phyloP scores from a whole-genome alignment of 2,329 filamentous ascomycete species.

The Arthrobotrys megalospora region DNA sequence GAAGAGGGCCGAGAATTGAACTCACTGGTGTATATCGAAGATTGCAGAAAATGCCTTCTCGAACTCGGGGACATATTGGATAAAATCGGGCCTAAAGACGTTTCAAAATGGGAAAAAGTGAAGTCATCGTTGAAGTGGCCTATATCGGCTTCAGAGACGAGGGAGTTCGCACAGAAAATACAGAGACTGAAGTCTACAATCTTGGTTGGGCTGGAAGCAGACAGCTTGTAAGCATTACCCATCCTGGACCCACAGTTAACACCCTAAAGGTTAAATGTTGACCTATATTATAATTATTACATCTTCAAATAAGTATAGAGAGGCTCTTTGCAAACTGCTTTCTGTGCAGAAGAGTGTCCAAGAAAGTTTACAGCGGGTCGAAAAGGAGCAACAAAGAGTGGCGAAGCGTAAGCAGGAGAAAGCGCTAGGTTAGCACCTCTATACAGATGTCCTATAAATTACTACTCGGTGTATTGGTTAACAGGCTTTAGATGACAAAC shows the following conservation, averaged over 20 bases:
- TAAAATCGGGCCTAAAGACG: conserved; percentile 15
- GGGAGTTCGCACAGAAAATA: conserved; percentile 8
- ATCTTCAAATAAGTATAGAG: not conserved
- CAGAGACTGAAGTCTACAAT: conserved; percentile 33
- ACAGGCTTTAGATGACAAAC: not conserved
- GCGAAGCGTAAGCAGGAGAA: conserved; percentile 9
- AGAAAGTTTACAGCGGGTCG: conserved; percentile 21
- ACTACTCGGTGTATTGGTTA: not conserved
- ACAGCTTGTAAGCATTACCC: conserved; percentile 23
- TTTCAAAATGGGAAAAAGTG: conserved; percentile 25
- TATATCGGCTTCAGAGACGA: conserved; percentile 27
- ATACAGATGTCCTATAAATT: not conserved
- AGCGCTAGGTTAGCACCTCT: conserved; percentile 4
- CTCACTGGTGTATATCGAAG: conserved; percentile 34
- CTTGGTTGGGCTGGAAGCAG: conserved; percentile 5
- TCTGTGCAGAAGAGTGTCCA: conserved; percentile 33
- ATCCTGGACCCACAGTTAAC: not conserved
- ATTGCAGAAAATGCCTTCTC: conserved; percentile 32
- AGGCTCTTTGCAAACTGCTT: conserved; percentile 19
- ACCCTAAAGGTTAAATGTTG: no score
- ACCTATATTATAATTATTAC: not conserved
- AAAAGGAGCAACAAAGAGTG: conserved; percentile 11
- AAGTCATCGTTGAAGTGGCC: conserved; percentile 42
- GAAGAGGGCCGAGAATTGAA: not conserved
- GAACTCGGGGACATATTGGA: conserved; percentile 18